Conservation (phyloP, 2,329 filamentous ascomycete species). For the Colletotrichum salicis region DNA sequence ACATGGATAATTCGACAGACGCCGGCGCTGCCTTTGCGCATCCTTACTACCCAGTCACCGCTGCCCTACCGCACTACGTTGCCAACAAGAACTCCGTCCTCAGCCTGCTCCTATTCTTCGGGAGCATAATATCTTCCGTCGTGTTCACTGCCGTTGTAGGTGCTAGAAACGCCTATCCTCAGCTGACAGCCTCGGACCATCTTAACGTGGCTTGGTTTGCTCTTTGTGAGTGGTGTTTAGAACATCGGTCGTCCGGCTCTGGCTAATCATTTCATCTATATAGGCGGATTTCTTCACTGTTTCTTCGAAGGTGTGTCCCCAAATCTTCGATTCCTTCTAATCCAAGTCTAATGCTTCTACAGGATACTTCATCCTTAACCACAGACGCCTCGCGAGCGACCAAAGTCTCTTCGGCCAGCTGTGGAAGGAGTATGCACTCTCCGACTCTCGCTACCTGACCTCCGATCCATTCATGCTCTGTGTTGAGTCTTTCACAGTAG, state of each 20-base stretch:
- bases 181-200: constrained; percentile 51
- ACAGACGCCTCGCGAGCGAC: constrained; percentile 70
- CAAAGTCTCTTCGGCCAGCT: constrained; percentile 84
- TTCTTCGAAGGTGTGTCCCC: constrained; percentile 77
- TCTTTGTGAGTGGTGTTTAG: constrained; percentile 55
- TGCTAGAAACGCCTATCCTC: constrained; percentile 44
- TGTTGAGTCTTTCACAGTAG: constrained; percentile 84
- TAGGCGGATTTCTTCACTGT: constrained; percentile 77
- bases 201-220: constrained; percentile 64
- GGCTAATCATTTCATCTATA: constrained; percentile 25
- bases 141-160: constrained; percentile 46
- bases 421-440: constrained; percentile 92
- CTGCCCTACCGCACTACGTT: constrained; percentile 55
- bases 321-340: neutral
- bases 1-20: neutral
- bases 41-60: constrained; percentile 61
- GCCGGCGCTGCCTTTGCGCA: constrained; percentile 44
- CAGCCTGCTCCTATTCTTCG: constrained; percentile 52
- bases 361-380: constrained; percentile 82
- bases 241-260: neutral
- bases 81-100: constrained; percentile 55
- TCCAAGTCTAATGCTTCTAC: neutral
- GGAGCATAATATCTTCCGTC: constrained; percentile 47
- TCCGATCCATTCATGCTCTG: constrained; percentile 87
- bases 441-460: constrained; percentile 87